phyloP scores from a whole-genome alignment of 2,329 filamentous ascomycete species.

The Fusarium compactum region DNA sequence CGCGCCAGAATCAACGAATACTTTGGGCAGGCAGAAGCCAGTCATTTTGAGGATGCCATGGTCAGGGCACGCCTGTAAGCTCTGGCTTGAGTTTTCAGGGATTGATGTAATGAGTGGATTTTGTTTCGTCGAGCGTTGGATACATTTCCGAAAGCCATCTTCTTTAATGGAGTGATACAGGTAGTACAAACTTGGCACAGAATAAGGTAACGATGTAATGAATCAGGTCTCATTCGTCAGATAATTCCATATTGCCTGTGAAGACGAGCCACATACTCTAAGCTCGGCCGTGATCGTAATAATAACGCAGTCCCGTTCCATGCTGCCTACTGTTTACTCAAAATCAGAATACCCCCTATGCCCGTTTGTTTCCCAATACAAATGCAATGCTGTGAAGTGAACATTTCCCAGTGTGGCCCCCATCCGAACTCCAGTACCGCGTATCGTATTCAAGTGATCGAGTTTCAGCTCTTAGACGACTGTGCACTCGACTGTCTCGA shows the following conservation, averaged over 20 bases:
- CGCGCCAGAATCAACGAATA: conserved; percentile 79
- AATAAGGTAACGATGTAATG: neutral
- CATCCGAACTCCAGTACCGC: neutral
- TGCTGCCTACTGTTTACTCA: neutral
- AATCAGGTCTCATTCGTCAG: neutral
- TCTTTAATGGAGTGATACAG: neutral
- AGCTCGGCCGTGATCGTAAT: neutral
- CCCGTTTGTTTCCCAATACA: neutral
- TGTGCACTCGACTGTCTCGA: conserved; percentile 26
- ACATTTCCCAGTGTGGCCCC: neutral
- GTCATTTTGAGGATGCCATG: conserved; percentile 60
- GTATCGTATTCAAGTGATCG: neutral
- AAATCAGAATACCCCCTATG: conserved; percentile 1
- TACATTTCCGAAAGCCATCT: neutral
- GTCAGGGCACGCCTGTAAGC: conserved; percentile 66
- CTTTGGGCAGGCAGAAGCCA: conserved; percentile 67
- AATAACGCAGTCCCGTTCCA: neutral
- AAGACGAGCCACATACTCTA: neutral
- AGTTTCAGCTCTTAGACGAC: conserved; percentile 14
- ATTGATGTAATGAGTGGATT: neutral
- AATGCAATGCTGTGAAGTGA: conserved; percentile 1
- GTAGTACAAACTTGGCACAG: neutral
- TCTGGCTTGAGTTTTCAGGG: neutral
- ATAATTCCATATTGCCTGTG: neutral
- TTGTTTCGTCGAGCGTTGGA: neutral